A percentile compares a stretch with the other conserved stretches of the same genome.
These are phyloP conservation scores for barrel medic (Medicago truncatula) DNA, from an alignment of 306 rosid species.

Conservation along the genomic window MtrunA17r5.0-ANR NC_053043.1:31360001-31360500, in stretches of 20 bases:
- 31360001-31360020: not conserved
- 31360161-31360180: not conserved
- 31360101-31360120: not conserved
- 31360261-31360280: not conserved
- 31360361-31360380: too few relatives aligned
- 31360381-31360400: not conserved
- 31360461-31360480: constrained; percentile 25
- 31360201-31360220: too few relatives aligned
- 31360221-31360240: not conserved
- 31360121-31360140: not conserved
- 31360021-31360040: constrained; percentile 11
- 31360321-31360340: too few relatives aligned
- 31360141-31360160: not conserved
- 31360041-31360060: not conserved
- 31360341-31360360: too few relatives aligned
- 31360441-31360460: constrained; percentile 27
- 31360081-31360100: constrained; percentile 5
- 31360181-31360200: too few relatives aligned
- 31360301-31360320: too few relatives aligned
- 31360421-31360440: constrained; percentile 15
- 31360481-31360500: constrained; percentile 1
- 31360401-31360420: constrained; percentile 7
- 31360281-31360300: not conserved
- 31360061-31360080: constrained; percentile 18
- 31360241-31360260: too few relatives aligned